These are phyloP conservation scores for Lepidium sativum DNA, from an alignment of 345 rosid genomes.

Conservation along the genomic window DNA sequence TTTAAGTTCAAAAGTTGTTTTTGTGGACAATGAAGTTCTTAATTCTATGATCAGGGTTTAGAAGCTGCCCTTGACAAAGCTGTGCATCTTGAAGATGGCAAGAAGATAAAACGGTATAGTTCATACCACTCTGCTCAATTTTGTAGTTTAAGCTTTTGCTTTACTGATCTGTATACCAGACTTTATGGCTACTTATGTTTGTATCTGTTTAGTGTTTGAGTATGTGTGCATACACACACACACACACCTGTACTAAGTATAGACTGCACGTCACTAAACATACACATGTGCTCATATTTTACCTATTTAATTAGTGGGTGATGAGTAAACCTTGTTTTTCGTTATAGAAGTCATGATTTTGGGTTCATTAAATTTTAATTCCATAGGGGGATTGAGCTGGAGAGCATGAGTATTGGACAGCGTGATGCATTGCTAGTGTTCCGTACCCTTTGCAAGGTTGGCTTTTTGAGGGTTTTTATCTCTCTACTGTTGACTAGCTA, in stretches of 20 bases:
- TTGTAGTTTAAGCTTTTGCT: slow-evolving; percentile 2
- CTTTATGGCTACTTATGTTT: not conserved
- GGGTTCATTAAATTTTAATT: not conserved
- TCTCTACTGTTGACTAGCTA: slow-evolving; percentile 3
- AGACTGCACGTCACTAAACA: slow-evolving; percentile 6
- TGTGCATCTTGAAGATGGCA: slow-evolving; percentile 93
- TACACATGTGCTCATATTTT: not conserved
- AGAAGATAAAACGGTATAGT: slow-evolving; percentile 67
- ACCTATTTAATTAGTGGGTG: not conserved
- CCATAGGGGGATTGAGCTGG: slow-evolving; percentile 82
- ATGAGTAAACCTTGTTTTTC: slow-evolving; percentile 5
- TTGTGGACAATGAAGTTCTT: slow-evolving; percentile 1
- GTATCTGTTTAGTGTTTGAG: not conserved
- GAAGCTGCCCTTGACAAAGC: slow-evolving; percentile 99
- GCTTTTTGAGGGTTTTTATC: slow-evolving; percentile 17
- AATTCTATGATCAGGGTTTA: slow-evolving; percentile 53
- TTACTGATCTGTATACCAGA: not conserved
- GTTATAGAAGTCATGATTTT: not conserved
- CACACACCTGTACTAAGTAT: not conserved
- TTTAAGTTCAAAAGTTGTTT: not conserved
- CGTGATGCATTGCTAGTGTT: slow-evolving; percentile 93
- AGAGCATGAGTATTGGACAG: slow-evolving; percentile 88
- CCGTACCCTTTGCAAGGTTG: slow-evolving; percentile 98
- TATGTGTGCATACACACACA: too few relatives aligned
- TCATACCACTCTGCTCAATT: slow-evolving; percentile 11